Base-by-base conservation (phyloP, 2,329 filamentous ascomycete genomes). In the Diaporthe aspalathi region DNA sequence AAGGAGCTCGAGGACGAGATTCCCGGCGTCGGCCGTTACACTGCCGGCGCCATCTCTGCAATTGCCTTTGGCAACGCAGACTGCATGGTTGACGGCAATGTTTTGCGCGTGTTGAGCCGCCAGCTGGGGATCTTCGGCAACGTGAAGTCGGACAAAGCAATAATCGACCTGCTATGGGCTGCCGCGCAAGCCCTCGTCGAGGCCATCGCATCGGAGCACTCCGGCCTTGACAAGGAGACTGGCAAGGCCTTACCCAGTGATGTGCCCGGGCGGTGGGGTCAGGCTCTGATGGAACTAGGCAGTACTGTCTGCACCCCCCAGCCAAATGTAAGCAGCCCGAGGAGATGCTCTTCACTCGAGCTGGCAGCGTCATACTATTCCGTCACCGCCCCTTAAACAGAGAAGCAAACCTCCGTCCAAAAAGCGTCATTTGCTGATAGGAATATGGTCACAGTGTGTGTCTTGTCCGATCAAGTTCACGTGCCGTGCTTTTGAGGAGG, bases 211-310 rank as follows among this genome's bases (percentile, higher is more conserved):
- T 72, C 73, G 6, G 85, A 86, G 1, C 74, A 75, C 0, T 74
- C 74, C 0, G 74, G 72, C 0, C 74, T 73, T 11, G 74, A 74
- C 0, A 70, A 45, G 5, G 65, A 60, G 32, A 66, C 9, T 60
- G 71, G 0, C 72, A 74, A 11, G 74, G 77, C 2, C 20, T 67
- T 0, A 74, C 79, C 77, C 17, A 90, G 85, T 68, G 84, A 87
- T 67, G 78, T 86, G 27, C 89, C 89, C 0, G 89, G 89, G 0
- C 79, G 85, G 72, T 91, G 89, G 89, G 90, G 90, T 0, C 89
- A 91, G 76, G 89, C 87, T 0, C 79, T 91, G 32, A 91, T 91
- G 89, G 89, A 91, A 76, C 81, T 91, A 5, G 89, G 89, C 3
- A 90, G 88, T 73, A 91, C 89, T 0, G 77, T 91, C 2, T 91